These are phyloP conservation scores for Curvularia lunata DNA, from an alignment of 2,329 filamentous ascomycete species.

Conservation along the genomic window DNA sequence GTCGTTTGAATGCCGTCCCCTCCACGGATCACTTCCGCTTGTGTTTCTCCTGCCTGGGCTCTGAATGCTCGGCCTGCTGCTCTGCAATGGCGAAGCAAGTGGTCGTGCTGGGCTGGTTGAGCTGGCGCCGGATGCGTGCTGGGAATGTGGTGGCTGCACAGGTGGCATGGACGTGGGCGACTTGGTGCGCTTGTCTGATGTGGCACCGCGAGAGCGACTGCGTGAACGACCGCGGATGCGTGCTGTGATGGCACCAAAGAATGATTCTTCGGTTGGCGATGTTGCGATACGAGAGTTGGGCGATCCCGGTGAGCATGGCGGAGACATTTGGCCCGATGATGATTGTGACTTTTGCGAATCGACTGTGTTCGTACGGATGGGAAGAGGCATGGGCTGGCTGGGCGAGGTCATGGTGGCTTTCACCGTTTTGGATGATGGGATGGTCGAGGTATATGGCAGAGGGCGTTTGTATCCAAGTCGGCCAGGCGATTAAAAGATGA, in stretches of 20 bases:
- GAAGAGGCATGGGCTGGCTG: conserved; percentile 37
- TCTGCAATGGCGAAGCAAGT: conserved; percentile 23
- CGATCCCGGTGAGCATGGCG: conserved; percentile 27
- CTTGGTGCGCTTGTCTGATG: conserved; percentile 38
- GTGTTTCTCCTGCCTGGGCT: conserved; percentile 35
- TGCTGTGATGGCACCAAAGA: conserved; percentile 47
- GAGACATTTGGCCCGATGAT: conserved; percentile 35
- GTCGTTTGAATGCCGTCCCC: conserved; percentile 48
- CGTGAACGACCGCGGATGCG: conserved; percentile 44
- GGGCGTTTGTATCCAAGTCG: neutral
- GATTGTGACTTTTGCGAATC: conserved; percentile 36
- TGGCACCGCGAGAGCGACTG: conserved; percentile 37
- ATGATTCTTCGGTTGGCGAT: conserved; percentile 41
- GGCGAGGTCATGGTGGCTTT: conserved; percentile 33
- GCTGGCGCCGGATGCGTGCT: conserved; percentile 17
- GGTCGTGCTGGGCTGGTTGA: conserved; percentile 18
- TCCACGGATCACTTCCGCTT: conserved; percentile 45
- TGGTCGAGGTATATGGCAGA: neutral
- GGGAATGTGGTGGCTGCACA: conserved; percentile 23
- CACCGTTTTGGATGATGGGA: neutral
- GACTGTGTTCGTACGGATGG: conserved; percentile 39
- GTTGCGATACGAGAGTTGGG: conserved; percentile 28
- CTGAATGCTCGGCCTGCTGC: conserved; percentile 33
- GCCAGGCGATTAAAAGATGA: conserved; percentile 6
- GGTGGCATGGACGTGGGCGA: conserved; percentile 39